Conservation (phyloP, 2,329 filamentous ascomycete species). For the Paecilomyces sp. region DNA sequence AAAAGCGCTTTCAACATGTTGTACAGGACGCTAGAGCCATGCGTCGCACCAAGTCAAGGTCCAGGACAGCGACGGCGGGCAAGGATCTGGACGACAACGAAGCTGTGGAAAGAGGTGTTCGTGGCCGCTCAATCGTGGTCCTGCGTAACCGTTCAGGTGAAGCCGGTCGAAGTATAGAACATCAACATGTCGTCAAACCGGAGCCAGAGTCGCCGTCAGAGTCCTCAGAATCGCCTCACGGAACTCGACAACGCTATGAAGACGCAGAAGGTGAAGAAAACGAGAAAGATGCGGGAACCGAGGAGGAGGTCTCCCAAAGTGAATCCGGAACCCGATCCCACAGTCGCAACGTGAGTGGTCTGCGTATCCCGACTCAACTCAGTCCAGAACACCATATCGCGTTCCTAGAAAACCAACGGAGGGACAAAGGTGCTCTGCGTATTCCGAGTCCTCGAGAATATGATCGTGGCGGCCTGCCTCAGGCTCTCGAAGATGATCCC, state of each 20-base stretch:
- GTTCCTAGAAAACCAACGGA: slow-evolving; percentile 76
- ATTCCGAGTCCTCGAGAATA: slow-evolving; percentile 91
- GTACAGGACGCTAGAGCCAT: slow-evolving; percentile 63
- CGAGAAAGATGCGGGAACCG: slow-evolving; percentile 10
- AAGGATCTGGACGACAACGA: slow-evolving; percentile 31
- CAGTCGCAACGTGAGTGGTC: slow-evolving; percentile 49
- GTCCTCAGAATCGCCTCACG: slow-evolving; percentile 13
- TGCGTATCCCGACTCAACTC: slow-evolving; percentile 47
- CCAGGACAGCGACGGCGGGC: slow-evolving; percentile 41
- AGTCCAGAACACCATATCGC: slow-evolving; percentile 75
- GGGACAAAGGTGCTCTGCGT: slow-evolving; percentile 66
- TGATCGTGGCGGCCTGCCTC: slow-evolving; percentile 70
- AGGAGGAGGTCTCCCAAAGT: slow-evolving; percentile 4
- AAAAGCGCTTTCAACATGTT: slow-evolving; percentile 85
- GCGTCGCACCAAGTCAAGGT: slow-evolving; percentile 59
- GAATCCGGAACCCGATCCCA: slow-evolving; percentile 6
- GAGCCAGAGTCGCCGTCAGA: slow-evolving; percentile 17
- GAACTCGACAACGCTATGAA: slow-evolving; percentile 12
- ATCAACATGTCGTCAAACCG: slow-evolving; percentile 13
- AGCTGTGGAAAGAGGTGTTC: slow-evolving; percentile 31
- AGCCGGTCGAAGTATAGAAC: slow-evolving; percentile 14
- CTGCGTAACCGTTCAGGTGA: slow-evolving; percentile 25
- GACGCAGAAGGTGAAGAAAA: slow-evolving; percentile 12
- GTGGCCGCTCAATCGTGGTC: slow-evolving; percentile 31
- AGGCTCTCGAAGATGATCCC: slow-evolving; percentile 46